Conservation (phyloP, 73 alveolate genomes). For the Durusdinium trenchii region DNA sequence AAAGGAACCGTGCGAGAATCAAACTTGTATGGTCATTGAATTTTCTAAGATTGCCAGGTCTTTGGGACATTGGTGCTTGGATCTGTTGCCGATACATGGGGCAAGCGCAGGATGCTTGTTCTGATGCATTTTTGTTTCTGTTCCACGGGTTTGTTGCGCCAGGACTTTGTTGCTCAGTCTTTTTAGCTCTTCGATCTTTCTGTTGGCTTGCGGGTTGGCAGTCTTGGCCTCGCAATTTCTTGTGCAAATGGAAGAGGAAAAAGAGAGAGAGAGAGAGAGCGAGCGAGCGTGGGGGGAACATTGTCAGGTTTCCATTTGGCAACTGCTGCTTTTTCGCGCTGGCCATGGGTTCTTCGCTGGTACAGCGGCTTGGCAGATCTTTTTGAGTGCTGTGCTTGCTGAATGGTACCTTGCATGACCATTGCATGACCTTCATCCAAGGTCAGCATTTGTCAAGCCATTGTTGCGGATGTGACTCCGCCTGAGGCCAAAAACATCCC, state of each 20-base stretch:
- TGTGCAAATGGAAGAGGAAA: not conserved
- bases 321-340: constrained; percentile 58
- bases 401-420: not conserved
- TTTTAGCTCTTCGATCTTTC: constrained; percentile 43
- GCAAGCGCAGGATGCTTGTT: constrained; percentile 25
- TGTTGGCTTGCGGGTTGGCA: constrained; percentile 65
- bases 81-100: constrained; percentile 43
- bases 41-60: constrained; percentile 25
- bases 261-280: not conserved
- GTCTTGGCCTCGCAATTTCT: not conserved
- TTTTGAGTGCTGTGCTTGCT: not conserved
- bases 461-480: constrained; percentile 77
- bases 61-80: constrained; percentile 81
- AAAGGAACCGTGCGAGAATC: too few relatives aligned
- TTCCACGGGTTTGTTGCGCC: not conserved
- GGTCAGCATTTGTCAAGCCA: constrained; percentile 93
- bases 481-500: constrained; percentile 8
- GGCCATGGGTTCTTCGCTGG: constrained; percentile 81
- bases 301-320: constrained; percentile 38
- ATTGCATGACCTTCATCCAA: not conserved
- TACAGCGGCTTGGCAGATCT: constrained; percentile 3
- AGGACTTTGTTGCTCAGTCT: constrained; percentile 56
- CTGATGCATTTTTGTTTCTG: not conserved
- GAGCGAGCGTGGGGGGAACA: not conserved
- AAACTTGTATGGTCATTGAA: too few relatives aligned